Base-by-base conservation (phyloP, 2,329 filamentous ascomycete genomes). In the Hypoxylon sp. region DNA sequence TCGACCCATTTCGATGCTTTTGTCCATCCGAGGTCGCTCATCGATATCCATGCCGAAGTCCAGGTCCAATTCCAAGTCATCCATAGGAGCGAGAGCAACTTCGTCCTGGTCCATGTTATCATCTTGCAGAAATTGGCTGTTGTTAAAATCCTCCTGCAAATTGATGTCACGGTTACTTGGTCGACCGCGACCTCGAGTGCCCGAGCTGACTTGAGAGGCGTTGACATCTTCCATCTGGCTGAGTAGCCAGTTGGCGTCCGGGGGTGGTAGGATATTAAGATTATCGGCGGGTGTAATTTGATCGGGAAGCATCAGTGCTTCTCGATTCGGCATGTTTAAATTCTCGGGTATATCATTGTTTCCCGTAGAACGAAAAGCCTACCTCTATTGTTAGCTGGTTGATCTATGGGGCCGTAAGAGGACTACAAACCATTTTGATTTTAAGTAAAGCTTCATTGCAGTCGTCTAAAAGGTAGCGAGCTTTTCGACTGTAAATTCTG, bases 401-500 rank as follows among this genome's bases (percentile, higher is more conserved):
- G 20, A 26, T 9, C 9, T 20, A 19, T 2, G 7, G 1, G 25
- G n/a, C 21, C 9, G 12, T 5, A 23, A 21, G 17, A 3, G 12
- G 8, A 17, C 3, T 8, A 58, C 57, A 11, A 41, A 97, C 93
- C 91, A 97, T 95, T 71, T 97, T 97, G 66, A 99, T 97, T 77
- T 97, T 97, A 80, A 96, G 87, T 61, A 99, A 78, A 27, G 93
- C 93, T 74, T 99, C 94, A 67, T 96, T 97, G 75, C 94, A 99
- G 70, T 99, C 94, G 67, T 99, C 94, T 36, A 97, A 79, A 40
- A 99, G 78, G 73, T 99, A 99, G 66, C 92, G 89, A 67, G 94
- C 93, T 76, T 99, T 99, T 68, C 94, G 84, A 73, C 92, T 95
- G 74, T 99, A 99, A 68, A 99, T 99, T 69, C 93, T 86, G 63